These are phyloP conservation scores for Pinus albicaulis DNA, from an alignment of 75 land plant species.

Conservation along the genomic window DNA sequence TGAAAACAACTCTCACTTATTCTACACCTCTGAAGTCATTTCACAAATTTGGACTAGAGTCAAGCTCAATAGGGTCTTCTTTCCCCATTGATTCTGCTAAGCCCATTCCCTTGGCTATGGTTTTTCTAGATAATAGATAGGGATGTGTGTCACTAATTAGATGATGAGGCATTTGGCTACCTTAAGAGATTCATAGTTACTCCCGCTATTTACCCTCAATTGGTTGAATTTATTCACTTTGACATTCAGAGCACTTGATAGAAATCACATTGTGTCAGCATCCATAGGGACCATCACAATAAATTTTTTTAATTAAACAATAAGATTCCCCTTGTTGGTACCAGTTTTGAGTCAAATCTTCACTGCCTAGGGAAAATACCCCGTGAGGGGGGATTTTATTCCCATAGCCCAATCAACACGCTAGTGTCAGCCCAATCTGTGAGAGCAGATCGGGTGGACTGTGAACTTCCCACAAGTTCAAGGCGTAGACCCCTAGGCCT, in stretches of 20 bases:
- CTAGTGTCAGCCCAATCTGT: neutral
- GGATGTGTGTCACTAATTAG: neutral
- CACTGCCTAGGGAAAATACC: neutral
- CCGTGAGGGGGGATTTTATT: neutral
- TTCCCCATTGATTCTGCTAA: neutral
- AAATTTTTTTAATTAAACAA: neutral
- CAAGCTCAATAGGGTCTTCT: no score
- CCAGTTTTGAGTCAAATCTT: neutral
- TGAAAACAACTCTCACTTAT: neutral
- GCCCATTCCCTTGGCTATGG: neutral
- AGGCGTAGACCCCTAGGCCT: neutral
- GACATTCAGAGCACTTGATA: conserved; percentile 32
- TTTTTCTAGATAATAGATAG: neutral
- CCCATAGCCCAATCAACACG: neutral
- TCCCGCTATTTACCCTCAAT: conserved; percentile 20
- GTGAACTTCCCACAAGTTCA: neutral
- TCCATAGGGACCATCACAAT: conserved; percentile 22
- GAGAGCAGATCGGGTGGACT: neutral
- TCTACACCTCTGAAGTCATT: neutral
- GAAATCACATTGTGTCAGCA: conserved; percentile 33
- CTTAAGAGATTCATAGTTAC: neutral
- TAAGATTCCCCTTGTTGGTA: neutral
- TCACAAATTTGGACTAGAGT: no score
- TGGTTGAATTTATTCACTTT: conserved; percentile 38
- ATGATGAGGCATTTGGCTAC: neutral